Base-by-base conservation (phyloP, 176 grass and related monocot species). In the Tillandsia fasciculata region DNA sequence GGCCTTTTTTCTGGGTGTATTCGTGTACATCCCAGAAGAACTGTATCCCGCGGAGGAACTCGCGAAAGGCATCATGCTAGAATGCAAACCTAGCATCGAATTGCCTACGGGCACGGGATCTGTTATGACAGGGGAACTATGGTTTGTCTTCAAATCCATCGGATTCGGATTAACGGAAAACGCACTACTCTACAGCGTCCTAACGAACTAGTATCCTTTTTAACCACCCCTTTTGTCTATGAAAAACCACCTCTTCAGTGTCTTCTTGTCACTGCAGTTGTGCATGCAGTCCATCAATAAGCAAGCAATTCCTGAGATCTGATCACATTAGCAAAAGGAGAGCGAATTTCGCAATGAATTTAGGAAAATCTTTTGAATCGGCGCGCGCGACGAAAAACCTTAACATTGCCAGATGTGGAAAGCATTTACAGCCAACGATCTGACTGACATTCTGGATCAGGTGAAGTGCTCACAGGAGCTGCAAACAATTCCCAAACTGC, bases 221-320 rank as follows among this genome's bases (percentile, higher is more conserved):
- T 53, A 97, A 49, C 89, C 89, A 59, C 87, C 89, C 65, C 84
- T 82, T 72, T 99, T 99, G 69, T 93, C 87, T 56, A 99, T 93
- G 72, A 90, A 93, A 79, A 99, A 90, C 84, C 94, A 93, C 84
- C 86, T 86, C 75, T 93, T 99, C 64, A 92, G 69, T 51, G 89
- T 88, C 72, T 93, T 93, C 65, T 99, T 88, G 77, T 86, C 80
- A 68, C 79, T 90, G 80, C 77, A 99, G 70, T 79, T 79, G 74
- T 84, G 74, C 47, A 84, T 80, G 61, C 76, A 87, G 80, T 87
- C 86, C 84, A 86, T 88, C 74, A 87, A 42, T 42, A 42, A 90
- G 65, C 67, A 64, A 22, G 77, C 51, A 78, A 11, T 54, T 77
- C 86, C 79, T 81, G 71, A 81, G 79, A 90, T 69, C 89, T 87